Evolutionary conservation across 176 grass and related monocot species (phyloP).

Genomic region (Luzula sylvatica): DNA sequence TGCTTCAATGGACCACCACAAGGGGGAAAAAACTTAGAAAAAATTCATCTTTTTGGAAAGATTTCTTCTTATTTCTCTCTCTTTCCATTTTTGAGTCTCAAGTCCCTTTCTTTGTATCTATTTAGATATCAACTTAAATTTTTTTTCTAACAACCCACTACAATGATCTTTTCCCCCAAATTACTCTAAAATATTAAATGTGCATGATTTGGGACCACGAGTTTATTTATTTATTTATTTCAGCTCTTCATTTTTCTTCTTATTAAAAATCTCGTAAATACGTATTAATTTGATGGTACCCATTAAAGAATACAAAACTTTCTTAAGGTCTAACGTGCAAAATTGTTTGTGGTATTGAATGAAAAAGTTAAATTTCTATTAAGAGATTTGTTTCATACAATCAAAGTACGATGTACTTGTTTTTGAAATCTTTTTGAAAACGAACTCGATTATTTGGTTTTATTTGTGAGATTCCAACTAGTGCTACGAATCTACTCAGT

Average conservation of each 20-base stretch:
- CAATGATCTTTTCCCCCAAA: constrained; percentile 2
- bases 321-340: not conserved
- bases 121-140: constrained; percentile 1
- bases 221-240: not conserved
- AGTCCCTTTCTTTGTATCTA: constrained; percentile 7
- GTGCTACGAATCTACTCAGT: not conserved
- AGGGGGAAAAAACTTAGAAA: not conserved
- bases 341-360: not conserved
- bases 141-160: constrained; percentile 1
- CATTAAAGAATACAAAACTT: not conserved
- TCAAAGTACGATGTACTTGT: constrained; percentile 2
- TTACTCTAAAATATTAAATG: constrained; percentile 19
- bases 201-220: not conserved
- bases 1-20: constrained; percentile 10
- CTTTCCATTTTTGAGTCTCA: constrained; percentile 13
- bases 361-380: not conserved
- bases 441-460: not conserved
- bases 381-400: not conserved
- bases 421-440: not conserved
- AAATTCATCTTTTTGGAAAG: constrained; percentile 14
- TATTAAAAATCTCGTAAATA: not conserved
- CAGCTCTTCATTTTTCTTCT: not conserved
- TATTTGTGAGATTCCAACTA: not conserved
- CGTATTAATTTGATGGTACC: not conserved
- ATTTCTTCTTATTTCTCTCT: not conserved